Conservation (phyloP, 108 stramenopile species). For the Skeletonema marinoi region DNA sequence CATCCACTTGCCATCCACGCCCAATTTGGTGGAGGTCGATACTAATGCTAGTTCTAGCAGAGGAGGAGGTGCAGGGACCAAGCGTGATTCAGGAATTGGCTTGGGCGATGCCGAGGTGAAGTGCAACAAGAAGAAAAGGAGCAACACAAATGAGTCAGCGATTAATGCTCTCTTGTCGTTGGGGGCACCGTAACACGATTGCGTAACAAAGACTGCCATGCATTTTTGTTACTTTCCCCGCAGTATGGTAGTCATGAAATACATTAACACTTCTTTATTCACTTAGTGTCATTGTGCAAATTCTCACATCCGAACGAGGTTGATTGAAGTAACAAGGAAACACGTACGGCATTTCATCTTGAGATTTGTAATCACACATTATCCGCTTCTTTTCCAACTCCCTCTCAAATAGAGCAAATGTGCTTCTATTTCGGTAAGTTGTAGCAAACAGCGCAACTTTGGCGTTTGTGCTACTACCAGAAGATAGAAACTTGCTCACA, state of each 20-base stretch:
- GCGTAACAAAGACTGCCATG: background rate
- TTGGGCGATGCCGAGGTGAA: background rate
- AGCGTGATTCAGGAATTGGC: background rate
- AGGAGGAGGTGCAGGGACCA: background rate
- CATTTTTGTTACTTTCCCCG: background rate
- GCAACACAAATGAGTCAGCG: background rate
- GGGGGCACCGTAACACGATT: background rate
- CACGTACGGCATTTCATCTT: conserved; percentile 21
- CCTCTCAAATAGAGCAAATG: conserved; percentile 56
- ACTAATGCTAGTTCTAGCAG: background rate
- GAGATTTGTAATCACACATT: conserved; percentile 27
- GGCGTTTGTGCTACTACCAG: background rate
- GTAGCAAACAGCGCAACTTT: conserved; percentile 61
- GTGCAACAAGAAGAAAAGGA: conserved; percentile 11
- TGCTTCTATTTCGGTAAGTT: conserved; percentile 54
- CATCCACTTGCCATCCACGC: conserved; percentile 24
- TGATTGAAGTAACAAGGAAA: conserved; percentile 69
- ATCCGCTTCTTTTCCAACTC: conserved; percentile 43
- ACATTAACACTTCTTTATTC: background rate
- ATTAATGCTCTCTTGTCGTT: conserved; percentile 7
- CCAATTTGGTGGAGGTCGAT: background rate
- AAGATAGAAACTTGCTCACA: conserved; percentile 45
- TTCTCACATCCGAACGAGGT: conserved; percentile 54
- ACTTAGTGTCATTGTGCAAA: conserved; percentile 42
- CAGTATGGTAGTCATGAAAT: too few species aligned